Evolutionary conservation across 169 alveolate species (phyloP), one percentile per base, ranked within the genome.

Genomic region (Plasmodium coatneyi): DNA sequence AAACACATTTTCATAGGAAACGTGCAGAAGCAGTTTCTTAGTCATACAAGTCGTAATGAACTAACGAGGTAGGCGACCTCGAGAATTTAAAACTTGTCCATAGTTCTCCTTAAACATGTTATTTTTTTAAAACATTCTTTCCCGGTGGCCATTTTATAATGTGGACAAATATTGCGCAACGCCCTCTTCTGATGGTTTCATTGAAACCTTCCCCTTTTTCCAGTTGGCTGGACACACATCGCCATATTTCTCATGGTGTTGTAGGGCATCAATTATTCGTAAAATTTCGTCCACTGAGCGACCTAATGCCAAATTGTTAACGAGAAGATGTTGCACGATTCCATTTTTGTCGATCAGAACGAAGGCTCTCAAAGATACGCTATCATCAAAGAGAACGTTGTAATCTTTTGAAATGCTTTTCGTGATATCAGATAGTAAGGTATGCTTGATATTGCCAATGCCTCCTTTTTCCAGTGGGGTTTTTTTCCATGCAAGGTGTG

Each of bases 201-300:
- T 99, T 80, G 99, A 98, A 90, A 95, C 97, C 72, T 95, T 96
- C 52, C 99, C 99, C 78, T 99, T 99, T 95, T 97, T 96, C 99
- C 99, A 99, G 95, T 98, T 97, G 36, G 99, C 99, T 80, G 99
- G 99, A 96, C 99, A 99, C 54, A 99, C 99, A 93, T 99, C 99
- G 70, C 99, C 99, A 95, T 97, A 93, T 94, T 97, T 98, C 94
- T 99, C 99, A 94, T 97, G 97, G 96, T 95, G 98, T 95, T 98
- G 98, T 96, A 99, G 96, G 14, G 99, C 99, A 81, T 99, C 99
- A 36, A 99, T 98, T 60, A 99, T 96, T 94, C 99, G 97, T 70
- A 99, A 78, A 41, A 97, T 98, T 91, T 99, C 99, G 72, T 98
- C 98, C 56, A 91, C 99, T 89, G 99, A 98, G 95, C 99, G 98